Evolutionary conservation across 2,329 filamentous ascomycete genomes (phyloP).

Genomic region (Stagonosporopsis vannaccii): DNA sequence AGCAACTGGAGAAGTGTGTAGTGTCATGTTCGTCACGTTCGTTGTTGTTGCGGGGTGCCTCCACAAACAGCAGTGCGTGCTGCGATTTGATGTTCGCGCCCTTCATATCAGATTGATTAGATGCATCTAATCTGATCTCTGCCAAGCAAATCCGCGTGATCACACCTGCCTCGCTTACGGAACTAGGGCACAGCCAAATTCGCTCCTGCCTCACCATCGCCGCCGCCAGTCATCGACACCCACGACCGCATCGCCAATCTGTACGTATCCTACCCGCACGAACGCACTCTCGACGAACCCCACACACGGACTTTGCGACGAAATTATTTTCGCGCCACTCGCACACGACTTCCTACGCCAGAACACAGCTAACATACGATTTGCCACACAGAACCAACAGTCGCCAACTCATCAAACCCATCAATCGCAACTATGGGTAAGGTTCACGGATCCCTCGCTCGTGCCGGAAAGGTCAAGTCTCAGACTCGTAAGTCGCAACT

Average conservation of each 20-base stretch:
- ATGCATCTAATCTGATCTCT: conserved; percentile 1
- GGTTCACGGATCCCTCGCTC: conserved; percentile 92
- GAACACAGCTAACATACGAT: conserved; percentile 36
- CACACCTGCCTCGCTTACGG: conserved; percentile 31
- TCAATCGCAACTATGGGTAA: conserved; percentile 78
- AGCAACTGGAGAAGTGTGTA: neutral
- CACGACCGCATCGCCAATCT: conserved; percentile 41
- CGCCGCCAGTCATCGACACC: conserved; percentile 43
- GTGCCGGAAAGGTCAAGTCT: conserved; percentile 97
- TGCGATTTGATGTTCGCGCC: conserved; percentile 9
- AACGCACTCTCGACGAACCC: conserved; percentile 3
- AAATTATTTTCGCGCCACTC: conserved; percentile 7
- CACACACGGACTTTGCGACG: conserved; percentile 15
- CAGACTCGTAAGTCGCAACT: conserved; percentile 36
- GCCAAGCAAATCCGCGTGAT: conserved; percentile 35
- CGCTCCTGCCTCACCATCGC: conserved; percentile 32
- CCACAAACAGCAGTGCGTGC: neutral
- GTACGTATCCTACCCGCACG: conserved; percentile 40
- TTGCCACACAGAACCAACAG: conserved; percentile 44
- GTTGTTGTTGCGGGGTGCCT: conserved; percentile 6
- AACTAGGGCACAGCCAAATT: conserved; percentile 34
- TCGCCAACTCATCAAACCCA: conserved; percentile 39
- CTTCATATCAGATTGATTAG: conserved; percentile 10
- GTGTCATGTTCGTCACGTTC: neutral
- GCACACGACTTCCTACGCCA: conserved; percentile 8